Evolutionary conservation across 768 basidiomycete species (phyloP), one percentile per base, ranked within the genome.

Genomic region (Pleurotus citrinopileatus): DNA sequence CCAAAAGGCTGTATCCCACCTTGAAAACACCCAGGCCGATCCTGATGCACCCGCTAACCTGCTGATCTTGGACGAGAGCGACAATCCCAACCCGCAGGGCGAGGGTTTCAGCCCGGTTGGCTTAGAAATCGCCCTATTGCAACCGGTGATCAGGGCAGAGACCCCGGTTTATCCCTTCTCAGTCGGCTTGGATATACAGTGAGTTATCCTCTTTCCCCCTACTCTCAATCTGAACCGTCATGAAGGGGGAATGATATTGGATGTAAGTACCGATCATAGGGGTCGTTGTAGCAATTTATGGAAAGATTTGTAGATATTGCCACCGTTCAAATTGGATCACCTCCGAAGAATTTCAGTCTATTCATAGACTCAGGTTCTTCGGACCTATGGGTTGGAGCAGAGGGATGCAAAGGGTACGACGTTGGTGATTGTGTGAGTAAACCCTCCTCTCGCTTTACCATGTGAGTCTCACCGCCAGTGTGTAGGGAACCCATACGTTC

Each of bases 291-390:
- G n/a, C n/a, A n/a, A n/a, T 12, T 19, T 19, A n/a, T 7, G 17
- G 17, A n/a, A 12, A 13, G 7, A n/a, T 12, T n/a, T 19, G 19
- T 19, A 40, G 38, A 84, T 60, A 65, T 84, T 36, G 79, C 83
- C 7, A 79, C 74, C 9, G 60, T 89, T 9, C 78, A 84, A 61
- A 76, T 88, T 43, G 87, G 87, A n/a, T 86, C 83, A 0, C 86
- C 86, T 19, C 76, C 82, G 7, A 72, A 63, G 28, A 62, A 79
- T 56, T 87, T 82, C 61, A 63, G 70, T 25, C 65, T 89, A 50
- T 71, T 88, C 17, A 83, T 88, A 81, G 87, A 88, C 65, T 84
- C 82, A 27, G 87, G 87, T 25, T 83, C 81, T 10, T 82, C 85
- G 8, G 87, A 88, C 67, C 66, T 74, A 46, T 77, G 76, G 73